Evolutionary conservation across 163 green algal species (phyloP).

Genomic region (Trebouxia gelatinosa): DNA sequence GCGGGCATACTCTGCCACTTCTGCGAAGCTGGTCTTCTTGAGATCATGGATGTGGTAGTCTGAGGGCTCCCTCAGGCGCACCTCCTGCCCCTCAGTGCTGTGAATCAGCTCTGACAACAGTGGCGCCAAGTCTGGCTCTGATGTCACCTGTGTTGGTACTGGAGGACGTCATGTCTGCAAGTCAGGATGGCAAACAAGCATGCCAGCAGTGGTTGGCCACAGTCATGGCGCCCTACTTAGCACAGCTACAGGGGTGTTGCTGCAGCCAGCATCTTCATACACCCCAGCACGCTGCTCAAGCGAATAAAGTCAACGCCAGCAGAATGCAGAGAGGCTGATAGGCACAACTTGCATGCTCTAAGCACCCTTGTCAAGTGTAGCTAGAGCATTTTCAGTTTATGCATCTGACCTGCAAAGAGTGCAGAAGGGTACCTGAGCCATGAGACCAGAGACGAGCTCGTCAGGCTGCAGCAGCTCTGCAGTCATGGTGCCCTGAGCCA

Average conservation of each 20-base stretch:
- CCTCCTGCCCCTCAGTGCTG: constrained; percentile 22
- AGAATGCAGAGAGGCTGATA: no score
- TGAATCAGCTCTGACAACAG: constrained; percentile 32
- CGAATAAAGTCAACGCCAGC: no score
- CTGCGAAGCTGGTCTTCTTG: constrained; percentile 26
- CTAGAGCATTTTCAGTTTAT: no score
- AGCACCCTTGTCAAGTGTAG: no score
- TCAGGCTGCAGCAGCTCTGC: constrained; percentile 54
- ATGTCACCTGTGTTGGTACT: constrained; percentile 30
- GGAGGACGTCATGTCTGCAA: no score
- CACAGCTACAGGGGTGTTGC: no score
- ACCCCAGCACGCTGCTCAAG: no score
- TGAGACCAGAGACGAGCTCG: constrained; percentile 48
- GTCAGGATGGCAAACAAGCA: no score
- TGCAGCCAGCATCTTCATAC: no score
- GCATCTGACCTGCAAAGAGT: no score
- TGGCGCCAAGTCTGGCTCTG: constrained; percentile 20
- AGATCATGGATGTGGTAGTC: constrained; percentile 24
- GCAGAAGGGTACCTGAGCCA: constrained; percentile 45
- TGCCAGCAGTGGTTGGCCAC: no score
- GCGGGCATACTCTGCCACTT: constrained; percentile 21
- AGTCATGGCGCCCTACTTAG: not conserved
- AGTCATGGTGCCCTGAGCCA: constrained; percentile 36
- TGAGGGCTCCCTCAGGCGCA: constrained; percentile 17
- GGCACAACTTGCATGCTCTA: no score